phyloP scores from a whole-genome alignment of 257 asterid genomes.

The Haberlea rhodopensis region DNA sequence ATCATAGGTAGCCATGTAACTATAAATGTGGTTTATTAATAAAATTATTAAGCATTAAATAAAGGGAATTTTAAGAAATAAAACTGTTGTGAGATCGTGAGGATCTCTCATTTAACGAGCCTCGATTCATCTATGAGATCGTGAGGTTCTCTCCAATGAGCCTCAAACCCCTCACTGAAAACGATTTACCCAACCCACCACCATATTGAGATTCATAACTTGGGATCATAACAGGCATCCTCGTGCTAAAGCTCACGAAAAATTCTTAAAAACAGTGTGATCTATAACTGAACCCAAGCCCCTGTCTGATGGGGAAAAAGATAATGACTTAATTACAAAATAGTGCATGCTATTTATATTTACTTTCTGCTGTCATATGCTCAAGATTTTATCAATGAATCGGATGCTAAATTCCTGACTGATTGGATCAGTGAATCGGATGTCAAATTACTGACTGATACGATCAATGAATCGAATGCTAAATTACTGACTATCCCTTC shows the following conservation, averaged over 20 bases:
- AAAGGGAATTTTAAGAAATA: too few relatives aligned
- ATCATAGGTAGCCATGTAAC: too few relatives aligned
- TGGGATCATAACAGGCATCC: too few relatives aligned
- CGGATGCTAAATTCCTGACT: conserved; percentile 6
- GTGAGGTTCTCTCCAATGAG: too few relatives aligned
- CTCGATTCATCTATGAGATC: too few relatives aligned
- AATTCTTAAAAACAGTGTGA: conserved; percentile 11
- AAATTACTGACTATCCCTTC: conserved; percentile 4
- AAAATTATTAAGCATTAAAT: too few relatives aligned
- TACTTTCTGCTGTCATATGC: conserved; percentile 5
- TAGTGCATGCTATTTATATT: conserved; percentile 13
- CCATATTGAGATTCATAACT: too few relatives aligned
- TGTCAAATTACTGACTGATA: conserved; percentile 5
- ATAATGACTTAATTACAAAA: conserved; percentile 3
- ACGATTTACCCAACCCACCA: too few relatives aligned
- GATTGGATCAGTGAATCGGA: conserved; percentile 7
- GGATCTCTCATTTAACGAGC: too few relatives aligned
- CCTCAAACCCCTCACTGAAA: too few relatives aligned
- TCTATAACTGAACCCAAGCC: conserved; percentile 15
- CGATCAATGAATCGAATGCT: conserved; percentile 4
- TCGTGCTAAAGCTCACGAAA: not conserved
- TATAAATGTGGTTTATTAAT: too few relatives aligned
- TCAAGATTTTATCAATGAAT: conserved; percentile 8
- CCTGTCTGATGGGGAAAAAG: not conserved
- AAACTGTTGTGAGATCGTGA: too few relatives aligned